Evolutionary conservation across 371 early-diverging fungal species (phyloP).

Genomic region (Circinella umbellata): DNA sequence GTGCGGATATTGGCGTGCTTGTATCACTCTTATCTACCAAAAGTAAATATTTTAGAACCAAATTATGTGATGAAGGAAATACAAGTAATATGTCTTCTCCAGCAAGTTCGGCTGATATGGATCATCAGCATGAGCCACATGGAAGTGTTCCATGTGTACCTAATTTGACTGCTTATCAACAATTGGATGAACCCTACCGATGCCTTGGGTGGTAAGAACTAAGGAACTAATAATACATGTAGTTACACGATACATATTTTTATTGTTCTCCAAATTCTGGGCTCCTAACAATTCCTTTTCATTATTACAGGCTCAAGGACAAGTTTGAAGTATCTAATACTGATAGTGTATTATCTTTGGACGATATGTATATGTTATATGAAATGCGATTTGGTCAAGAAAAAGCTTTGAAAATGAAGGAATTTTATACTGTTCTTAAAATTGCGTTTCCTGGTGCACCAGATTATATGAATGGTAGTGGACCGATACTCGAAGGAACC

Average conservation of each 20-base stretch:
- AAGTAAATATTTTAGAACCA: conserved; percentile 41
- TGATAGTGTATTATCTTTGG: conserved; percentile 41
- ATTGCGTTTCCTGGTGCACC: conserved; percentile 41
- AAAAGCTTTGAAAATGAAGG: conserved; percentile 48
- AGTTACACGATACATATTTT: no score
- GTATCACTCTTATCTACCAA: conserved; percentile 51
- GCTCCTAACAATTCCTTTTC: neutral
- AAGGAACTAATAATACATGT: no score
- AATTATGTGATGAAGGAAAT: conserved; percentile 26
- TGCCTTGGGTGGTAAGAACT: conserved; percentile 51
- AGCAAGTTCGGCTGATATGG: neutral
- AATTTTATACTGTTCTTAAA: conserved; percentile 47
- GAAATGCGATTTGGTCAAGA: conserved; percentile 53
- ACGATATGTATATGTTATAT: conserved; percentile 50
- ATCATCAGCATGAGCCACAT: conserved; percentile 11
- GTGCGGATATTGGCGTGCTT: conserved; percentile 53
- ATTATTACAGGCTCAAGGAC: conserved; percentile 43
- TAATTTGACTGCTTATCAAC: conserved; percentile 39
- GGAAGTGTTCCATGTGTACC: conserved; percentile 37
- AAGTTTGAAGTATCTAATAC: conserved; percentile 48
- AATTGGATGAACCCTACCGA: conserved; percentile 52
- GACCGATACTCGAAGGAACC: conserved; percentile 36
- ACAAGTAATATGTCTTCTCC: conserved; percentile 17
- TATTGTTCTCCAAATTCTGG: neutral
- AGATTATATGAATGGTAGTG: conserved; percentile 11